Evolutionary conservation across 139 green algal species (phyloP).

Genomic region (Trebouxia sp.): DNA sequence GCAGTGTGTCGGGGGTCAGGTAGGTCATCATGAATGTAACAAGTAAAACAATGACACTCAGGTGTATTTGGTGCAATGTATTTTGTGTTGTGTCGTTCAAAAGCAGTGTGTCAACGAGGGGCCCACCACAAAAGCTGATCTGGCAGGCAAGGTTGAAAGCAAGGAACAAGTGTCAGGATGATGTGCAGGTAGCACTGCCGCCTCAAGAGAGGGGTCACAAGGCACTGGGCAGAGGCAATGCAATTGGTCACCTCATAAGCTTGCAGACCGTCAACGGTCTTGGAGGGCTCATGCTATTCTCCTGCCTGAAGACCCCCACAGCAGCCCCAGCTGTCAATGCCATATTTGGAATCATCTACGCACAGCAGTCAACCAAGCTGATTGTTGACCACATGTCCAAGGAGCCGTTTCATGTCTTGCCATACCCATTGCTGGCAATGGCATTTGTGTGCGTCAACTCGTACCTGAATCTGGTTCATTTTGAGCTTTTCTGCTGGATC

Average conservation of each 20-base stretch:
- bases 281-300: conserved; percentile 12
- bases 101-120: too few species aligned
- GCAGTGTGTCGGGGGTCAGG: too few species aligned
- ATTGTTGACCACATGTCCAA: conserved; percentile 95
- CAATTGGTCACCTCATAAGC: conserved; percentile 64
- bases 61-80: too few species aligned
- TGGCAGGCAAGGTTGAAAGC: too few species aligned
- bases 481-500: conserved; percentile 31
- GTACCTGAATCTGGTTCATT: conserved; percentile 24
- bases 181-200: background rate
- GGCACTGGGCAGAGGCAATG: conserved; percentile 51
- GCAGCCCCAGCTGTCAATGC: background rate
- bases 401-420: conserved; percentile 66
- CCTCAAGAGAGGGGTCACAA: conserved; percentile 73
- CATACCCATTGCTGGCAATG: conserved; percentile 51
- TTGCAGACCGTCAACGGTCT: conserved; percentile 46
- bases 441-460: conserved; percentile 36
- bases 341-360: conserved; percentile 46
- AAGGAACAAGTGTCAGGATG: too few species aligned
- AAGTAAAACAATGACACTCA: too few species aligned
- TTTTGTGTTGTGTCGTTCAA: too few species aligned
- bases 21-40: too few species aligned
- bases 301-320: background rate
- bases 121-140: too few species aligned
- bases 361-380: conserved; percentile 68